Conservation (phyloP, 768 basidiomycete species). For the Boletus pseudo-olivaceus region DNA sequence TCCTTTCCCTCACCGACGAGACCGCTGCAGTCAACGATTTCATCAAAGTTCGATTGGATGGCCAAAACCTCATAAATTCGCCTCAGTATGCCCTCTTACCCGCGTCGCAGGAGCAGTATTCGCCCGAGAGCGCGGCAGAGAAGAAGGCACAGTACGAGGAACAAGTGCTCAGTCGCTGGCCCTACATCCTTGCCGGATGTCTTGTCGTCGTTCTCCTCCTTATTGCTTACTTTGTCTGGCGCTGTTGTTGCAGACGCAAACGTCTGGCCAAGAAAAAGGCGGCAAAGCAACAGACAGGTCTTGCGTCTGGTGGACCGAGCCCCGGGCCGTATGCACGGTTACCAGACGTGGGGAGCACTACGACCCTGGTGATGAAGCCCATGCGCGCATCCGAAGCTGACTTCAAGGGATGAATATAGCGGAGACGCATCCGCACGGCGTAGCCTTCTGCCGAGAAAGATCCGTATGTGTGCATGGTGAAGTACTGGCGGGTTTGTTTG, state of each 20-base stretch:
- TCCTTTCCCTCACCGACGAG: slow-evolving; percentile 56
- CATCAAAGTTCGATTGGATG: slow-evolving; percentile 55
- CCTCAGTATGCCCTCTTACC: slow-evolving; percentile 61
- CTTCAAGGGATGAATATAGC: slow-evolving; percentile 14
- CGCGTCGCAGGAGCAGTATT: slow-evolving; percentile 51
- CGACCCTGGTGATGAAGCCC: slow-evolving; percentile 30
- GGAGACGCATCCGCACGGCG: slow-evolving; percentile 16
- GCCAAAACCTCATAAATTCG: slow-evolving; percentile 53
- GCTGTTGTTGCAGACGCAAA: slow-evolving; percentile 51
- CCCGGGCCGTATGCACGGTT: slow-evolving; percentile 24
- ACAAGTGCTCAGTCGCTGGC: slow-evolving; percentile 67
- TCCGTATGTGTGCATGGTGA: neutral
- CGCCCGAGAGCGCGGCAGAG: slow-evolving; percentile 59
- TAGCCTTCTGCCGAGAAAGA: neutral
- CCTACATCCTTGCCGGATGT: slow-evolving; percentile 63
- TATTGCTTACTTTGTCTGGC: slow-evolving; percentile 52
- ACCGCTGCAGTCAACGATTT: slow-evolving; percentile 62
- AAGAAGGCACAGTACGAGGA: slow-evolving; percentile 66
- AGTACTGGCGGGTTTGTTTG: slow-evolving; percentile 3
- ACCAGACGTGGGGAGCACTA: slow-evolving; percentile 26
- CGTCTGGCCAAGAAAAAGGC: slow-evolving; percentile 28
- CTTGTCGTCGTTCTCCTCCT: slow-evolving; percentile 47
- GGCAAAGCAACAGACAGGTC: slow-evolving; percentile 16
- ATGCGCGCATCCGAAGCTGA: slow-evolving; percentile 20
- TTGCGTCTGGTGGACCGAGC: neutral